Evolutionary conservation across 2,329 filamentous ascomycete species (phyloP).

Genomic region (Taxawa tesnikishii): DNA sequence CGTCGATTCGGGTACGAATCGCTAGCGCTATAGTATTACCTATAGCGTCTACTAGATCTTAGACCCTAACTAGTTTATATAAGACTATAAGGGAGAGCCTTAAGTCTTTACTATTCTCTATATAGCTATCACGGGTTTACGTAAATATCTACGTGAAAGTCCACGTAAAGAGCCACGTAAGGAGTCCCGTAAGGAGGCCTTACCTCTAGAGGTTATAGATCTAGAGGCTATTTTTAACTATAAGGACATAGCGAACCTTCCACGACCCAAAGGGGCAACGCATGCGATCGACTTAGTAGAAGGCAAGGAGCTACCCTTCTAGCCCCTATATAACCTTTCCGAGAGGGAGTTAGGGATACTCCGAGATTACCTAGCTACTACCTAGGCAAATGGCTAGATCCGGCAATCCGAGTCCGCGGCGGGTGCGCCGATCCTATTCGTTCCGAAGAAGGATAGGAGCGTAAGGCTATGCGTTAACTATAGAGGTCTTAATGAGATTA

Average conservation of each 20-base stretch:
- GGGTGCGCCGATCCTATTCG: conserved; percentile 9
- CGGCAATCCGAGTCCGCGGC: conserved; percentile 2
- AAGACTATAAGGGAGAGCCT: too few species aligned
- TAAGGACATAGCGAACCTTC: neutral
- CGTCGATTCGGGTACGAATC: too few species aligned
- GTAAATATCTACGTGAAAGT: too few species aligned
- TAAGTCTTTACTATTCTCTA: too few species aligned
- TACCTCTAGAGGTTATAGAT: too few species aligned
- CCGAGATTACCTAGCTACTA: conserved; percentile 1
- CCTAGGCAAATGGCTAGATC: conserved; percentile 6
- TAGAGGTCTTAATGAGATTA: conserved; percentile 17
- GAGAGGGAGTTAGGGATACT: conserved; percentile 1
- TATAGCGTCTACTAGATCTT: too few species aligned
- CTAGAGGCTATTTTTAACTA: neutral
- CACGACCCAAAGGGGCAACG: neutral
- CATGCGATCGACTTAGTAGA: neutral
- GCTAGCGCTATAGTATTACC: too few species aligned
- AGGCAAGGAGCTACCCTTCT: neutral
- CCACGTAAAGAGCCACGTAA: too few species aligned
- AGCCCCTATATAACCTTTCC: neutral
- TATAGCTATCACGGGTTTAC: too few species aligned
- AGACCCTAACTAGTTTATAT: too few species aligned
- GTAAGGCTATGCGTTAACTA: conserved; percentile 19
- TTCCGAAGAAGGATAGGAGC: conserved; percentile 9
- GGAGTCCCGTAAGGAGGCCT: too few species aligned